phyloP scores from a whole-genome alignment of 306 rosid species.

The Oxytropis ochrocephala region DNA sequence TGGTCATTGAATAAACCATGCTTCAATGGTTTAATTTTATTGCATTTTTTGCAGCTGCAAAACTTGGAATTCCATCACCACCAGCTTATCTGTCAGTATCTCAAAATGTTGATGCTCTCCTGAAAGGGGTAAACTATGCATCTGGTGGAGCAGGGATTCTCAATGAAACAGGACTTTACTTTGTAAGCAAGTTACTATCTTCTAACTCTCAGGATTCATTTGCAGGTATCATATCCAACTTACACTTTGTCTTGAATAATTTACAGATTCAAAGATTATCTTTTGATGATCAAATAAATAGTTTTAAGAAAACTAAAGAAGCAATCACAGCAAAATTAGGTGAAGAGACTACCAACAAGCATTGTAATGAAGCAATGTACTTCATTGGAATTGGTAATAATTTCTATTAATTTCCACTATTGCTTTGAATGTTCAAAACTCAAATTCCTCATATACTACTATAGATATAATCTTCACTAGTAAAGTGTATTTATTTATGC shows the following conservation, averaged over 20 bases:
- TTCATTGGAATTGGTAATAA: conserved; percentile 72
- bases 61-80: conserved; percentile 66
- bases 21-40: not conserved
- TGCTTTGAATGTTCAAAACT: conserved; percentile 9
- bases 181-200: conserved; percentile 44
- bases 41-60: conserved; percentile 45
- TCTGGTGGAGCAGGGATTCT: conserved; percentile 95
- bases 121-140: conserved; percentile 73
- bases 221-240: not conserved
- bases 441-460: not conserved
- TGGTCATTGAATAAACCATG: not conserved
- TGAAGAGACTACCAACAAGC: conserved; percentile 44
- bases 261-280: conserved; percentile 64
- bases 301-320: conserved; percentile 45
- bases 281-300: conserved; percentile 68
- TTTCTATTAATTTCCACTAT: not conserved
- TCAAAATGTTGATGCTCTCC: conserved; percentile 45
- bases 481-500: not conserved
- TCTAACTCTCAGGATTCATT: not conserved
- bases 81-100: conserved; percentile 69
- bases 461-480: not conserved
- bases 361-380: conserved; percentile 51
- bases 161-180: conserved; percentile 76
- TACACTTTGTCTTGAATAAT: not conserved
- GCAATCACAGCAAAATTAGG: conserved; percentile 47